Conservation (phyloP, 495 filamentous ascomycete genomes). For the Tuber aestivum region DNA sequence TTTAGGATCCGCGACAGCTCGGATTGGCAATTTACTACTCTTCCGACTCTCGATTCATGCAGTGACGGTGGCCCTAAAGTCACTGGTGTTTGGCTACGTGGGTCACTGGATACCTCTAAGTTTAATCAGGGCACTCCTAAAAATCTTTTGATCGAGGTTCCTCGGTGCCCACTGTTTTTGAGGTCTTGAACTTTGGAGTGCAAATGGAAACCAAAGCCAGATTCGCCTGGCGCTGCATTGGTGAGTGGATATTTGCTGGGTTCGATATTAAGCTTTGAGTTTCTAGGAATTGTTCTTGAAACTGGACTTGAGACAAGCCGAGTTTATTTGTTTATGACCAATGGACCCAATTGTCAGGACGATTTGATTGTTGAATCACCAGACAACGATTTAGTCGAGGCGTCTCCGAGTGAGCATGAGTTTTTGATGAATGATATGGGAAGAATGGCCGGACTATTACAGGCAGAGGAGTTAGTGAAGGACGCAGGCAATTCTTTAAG, state of each 20-base stretch:
- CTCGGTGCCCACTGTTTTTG: slow-evolving; percentile 19
- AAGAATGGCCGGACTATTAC: slow-evolving; percentile 19
- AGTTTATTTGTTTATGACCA: slow-evolving; percentile 23
- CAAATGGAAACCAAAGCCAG: slow-evolving; percentile 12
- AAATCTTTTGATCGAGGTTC: slow-evolving; percentile 19
- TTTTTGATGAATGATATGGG: slow-evolving; percentile 18
- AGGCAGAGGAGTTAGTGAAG: slow-evolving; percentile 21
- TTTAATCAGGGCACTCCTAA: not conserved
- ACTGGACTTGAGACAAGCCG: slow-evolving; percentile 9
- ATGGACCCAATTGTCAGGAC: slow-evolving; percentile 21
- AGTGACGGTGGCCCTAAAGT: not conserved
- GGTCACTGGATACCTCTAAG: not conserved
- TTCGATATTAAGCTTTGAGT: slow-evolving; percentile 29
- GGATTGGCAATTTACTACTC: slow-evolving; percentile 33
- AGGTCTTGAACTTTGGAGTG: slow-evolving; percentile 18
- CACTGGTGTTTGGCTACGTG: not conserved
- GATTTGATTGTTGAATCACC: slow-evolving; percentile 27
- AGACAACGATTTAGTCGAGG: slow-evolving; percentile 13
- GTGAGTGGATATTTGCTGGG: slow-evolving; percentile 14
- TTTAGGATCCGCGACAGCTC: slow-evolving; percentile 27
- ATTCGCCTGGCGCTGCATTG: slow-evolving; percentile 19
- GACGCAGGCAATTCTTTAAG: slow-evolving; percentile 16
- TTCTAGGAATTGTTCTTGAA: slow-evolving; percentile 14
- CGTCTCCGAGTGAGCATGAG: slow-evolving; percentile 23
- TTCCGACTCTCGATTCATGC: slow-evolving; percentile 1